Percentiles rank a stretch among this genome's conserved stretches.
These are phyloP conservation scores for Penicillium griseofulvum DNA, from an alignment of 2,329 filamentous ascomycete species.

Conservation along the genomic window DNA sequence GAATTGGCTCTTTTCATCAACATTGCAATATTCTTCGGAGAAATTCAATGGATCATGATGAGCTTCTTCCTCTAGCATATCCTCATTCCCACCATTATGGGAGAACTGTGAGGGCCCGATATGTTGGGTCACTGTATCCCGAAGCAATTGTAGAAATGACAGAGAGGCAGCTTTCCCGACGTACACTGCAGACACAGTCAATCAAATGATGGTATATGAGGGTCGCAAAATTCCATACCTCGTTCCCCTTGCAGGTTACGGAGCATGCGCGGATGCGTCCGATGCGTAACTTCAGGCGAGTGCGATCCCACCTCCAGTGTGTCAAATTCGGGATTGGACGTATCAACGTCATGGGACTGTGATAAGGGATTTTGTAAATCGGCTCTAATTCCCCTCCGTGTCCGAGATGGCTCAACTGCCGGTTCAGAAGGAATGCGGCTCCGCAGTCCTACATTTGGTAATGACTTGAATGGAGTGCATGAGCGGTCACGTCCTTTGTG, in stretches of 20 bases:
- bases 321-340: conserved; percentile 1
- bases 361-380: conserved; percentile 1
- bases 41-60: conserved; percentile 34
- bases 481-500: conserved; percentile 43
- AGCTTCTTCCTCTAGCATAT: conserved; percentile 53
- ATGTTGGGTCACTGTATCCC: conserved; percentile 48
- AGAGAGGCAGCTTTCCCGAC: conserved; percentile 41
- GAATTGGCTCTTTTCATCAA: conserved; percentile 34
- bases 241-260: conserved; percentile 54
- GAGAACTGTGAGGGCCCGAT: conserved; percentile 57
- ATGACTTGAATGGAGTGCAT: conserved; percentile 36
- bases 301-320: conserved; percentile 16
- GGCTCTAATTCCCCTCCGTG: neutral
- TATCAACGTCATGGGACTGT: neutral
- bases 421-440: conserved; percentile 5
- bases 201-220: conserved; percentile 43
- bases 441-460: conserved; percentile 20
- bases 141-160: conserved; percentile 56
- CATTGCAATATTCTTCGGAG: conserved; percentile 31
- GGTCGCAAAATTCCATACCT: conserved; percentile 34
- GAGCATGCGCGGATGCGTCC: conserved; percentile 45
- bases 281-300: conserved; percentile 31
- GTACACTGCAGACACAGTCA: conserved; percentile 32
- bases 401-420: neutral
- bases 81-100: conserved; percentile 50